A percentile compares a stretch with the other conserved stretches of the same genome.
Evolutionary conservation across 1,139 yeast genomes (phyloP).

Genomic region (Saccharomycopsis crataegensis): DNA sequence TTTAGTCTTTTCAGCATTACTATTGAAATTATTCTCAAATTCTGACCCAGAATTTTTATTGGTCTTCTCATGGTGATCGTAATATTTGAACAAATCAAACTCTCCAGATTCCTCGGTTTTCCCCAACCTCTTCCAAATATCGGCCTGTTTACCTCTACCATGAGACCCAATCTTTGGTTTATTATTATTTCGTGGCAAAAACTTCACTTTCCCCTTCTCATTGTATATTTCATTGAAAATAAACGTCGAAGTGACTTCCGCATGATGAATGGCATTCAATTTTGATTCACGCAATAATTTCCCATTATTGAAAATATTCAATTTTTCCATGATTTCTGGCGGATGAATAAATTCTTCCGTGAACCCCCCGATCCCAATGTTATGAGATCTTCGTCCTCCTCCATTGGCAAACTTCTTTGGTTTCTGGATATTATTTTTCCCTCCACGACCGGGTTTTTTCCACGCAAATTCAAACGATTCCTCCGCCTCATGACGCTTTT

Average conservation of each 20-base stretch:
- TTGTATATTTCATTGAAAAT: constrained; percentile 14
- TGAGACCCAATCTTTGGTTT: too few relatives aligned
- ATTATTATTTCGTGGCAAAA: background rate
- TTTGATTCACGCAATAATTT: constrained; percentile 12
- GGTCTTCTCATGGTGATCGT: too few relatives aligned
- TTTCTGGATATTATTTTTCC: background rate
- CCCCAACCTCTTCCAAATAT: too few relatives aligned
- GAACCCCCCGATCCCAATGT: background rate
- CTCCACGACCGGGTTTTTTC: background rate
- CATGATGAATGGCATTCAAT: constrained; percentile 9
- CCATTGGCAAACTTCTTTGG: background rate
- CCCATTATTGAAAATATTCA: constrained; percentile 15
- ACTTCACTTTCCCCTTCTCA: constrained; percentile 10
- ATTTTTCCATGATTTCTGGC: background rate
- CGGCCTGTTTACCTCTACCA: too few relatives aligned
- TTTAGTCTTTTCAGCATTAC: background rate
- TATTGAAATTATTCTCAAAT: background rate
- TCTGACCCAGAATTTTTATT: too few relatives aligned
- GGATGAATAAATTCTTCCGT: background rate
- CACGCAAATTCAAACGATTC: constrained; percentile 7
- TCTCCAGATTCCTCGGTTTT: too few relatives aligned
- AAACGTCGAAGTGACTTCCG: constrained; percentile 11
- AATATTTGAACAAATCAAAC: too few relatives aligned
- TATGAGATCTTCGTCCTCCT: background rate
- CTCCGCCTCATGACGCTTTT: background rate